Base-by-base conservation (phyloP, 768 basidiomycete genomes). In the Boletus barrowsii region DNA sequence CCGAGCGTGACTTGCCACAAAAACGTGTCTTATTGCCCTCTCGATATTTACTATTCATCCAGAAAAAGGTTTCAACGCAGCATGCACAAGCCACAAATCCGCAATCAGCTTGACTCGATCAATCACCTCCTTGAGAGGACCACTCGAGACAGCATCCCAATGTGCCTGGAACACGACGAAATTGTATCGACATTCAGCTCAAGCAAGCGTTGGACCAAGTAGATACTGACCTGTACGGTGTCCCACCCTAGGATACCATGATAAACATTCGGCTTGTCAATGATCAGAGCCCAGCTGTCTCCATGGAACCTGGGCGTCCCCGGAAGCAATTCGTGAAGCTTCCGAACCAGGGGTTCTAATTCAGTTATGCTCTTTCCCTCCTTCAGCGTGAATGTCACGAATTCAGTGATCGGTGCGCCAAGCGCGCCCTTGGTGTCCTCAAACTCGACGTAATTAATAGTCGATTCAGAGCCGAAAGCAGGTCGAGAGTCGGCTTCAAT, bases 211-310 rank as follows among this genome's bases (percentile, higher is more conserved):
- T 22, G 22, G 22, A 22, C 36, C 47, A 5, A 24, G 5, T 6
- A 17, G 24, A 11, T 10, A 57, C 64, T 47, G 32, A 70, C 75
- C 47, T 71, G 35, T 6, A 72, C 69, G 17, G 55, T 73, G 46
- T 72, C 66, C 75, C 74, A 75, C 11, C 75, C 74, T 33, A 75
- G 57, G 26, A 73, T 60, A 17, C 71, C 71, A 41, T 69, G 35
- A 42, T 65, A 65, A 3, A 59, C 56, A 10, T 53, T 47, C 18
- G 61, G n/a, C 42, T 60, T 58, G 42, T 51, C 61, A 18, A 59
- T 41, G 46, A 69, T 26, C 20, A n/a, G 52, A 0, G 55, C 67
- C 67, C 69, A 71, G 49, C 69, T 69, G 22, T 65, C 65, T 3
- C 71, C 69, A 3, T 71, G 54, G 45, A 71, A 69, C 15, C 22